These are phyloP conservation scores for Alternaria rosae DNA, from an alignment of 2,329 filamentous ascomycete genomes.

Conservation along the genomic window DNA sequence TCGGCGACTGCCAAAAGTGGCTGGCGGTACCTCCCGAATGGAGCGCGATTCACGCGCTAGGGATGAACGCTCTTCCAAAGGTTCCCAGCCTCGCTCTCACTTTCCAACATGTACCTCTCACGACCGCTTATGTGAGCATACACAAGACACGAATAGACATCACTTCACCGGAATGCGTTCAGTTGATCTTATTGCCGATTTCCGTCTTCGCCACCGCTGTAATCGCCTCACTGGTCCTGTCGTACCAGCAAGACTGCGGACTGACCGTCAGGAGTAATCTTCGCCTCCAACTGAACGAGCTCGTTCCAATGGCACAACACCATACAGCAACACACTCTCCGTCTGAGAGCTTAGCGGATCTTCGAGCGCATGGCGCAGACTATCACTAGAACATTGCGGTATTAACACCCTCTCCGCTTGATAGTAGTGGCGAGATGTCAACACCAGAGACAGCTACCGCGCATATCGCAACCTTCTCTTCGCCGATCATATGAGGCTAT, in stretches of 20 bases:
- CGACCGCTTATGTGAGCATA: neutral
- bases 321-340: neutral
- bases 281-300: neutral
- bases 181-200: neutral
- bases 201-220: neutral
- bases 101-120: neutral
- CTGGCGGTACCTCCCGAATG: neutral
- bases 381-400: neutral
- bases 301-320: neutral
- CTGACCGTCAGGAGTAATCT: constrained; percentile 4
- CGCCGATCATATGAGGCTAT: neutral
- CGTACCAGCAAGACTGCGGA: neutral
- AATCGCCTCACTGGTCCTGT: neutral
- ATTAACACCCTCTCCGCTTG: neutral
- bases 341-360: constrained; percentile 1
- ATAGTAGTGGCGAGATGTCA: neutral
- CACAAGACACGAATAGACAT: neutral
- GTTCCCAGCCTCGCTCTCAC: constrained; percentile 3
- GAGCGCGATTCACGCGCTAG: constrained; percentile 1
- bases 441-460: neutral
- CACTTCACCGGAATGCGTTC: neutral
- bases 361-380: neutral
- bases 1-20: neutral
- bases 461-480: neutral
- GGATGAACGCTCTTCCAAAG: neutral